Base-by-base conservation (phyloP, 192 early-diverging fungal species). In the Spizellomyces punctatus region DNA sequence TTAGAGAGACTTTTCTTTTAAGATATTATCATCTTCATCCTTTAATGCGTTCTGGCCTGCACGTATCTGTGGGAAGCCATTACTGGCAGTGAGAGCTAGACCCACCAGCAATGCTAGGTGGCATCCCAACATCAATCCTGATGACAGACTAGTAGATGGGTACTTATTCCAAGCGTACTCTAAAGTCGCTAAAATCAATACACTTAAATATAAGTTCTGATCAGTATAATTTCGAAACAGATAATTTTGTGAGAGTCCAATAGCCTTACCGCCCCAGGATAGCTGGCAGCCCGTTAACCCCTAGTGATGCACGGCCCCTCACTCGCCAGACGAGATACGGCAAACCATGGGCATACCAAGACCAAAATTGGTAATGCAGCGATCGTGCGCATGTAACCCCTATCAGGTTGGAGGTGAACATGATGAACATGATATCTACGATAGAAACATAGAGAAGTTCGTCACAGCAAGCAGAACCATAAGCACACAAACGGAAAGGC, bases 311-410 rank as follows among this genome's bases (percentile, higher is more conserved):
- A 36, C 27, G 27, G 27, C 3, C 27, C 27, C 27, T 36, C 27
- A 61, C 14, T 74, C 73, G 64, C 81, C 88, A 91, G 12, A 95
- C 71, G 8, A 99, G 72, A 60, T 91, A 92, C 10, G 96, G 96
- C 44, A 98, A 49, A 45, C 89, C 85, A 77, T 93, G 90, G 46
- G 80, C 91, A 76, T 97, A 99, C 96, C 96, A 99, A 0, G 92
- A 82, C 72, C 94, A 99, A 75, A 99, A 99, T 84, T 98, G 95
- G 74, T 96, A 97, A 74, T 99, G 96, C 63, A 99, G 79, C 1
- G 92, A 91, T 22, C 96, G 79, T 6, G 95, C 91, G 78, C 91
- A 96, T 0, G 91, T 67, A 46, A 99, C 88, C 14, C 96, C 96
- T 19, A 95, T 90, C 76, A 99, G 87, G 79, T 98, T 98, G 36